Evolutionary conservation across 768 basidiomycete genomes (phyloP), one percentile per base, ranked within the genome.

Genomic region (Lactarius evosmus): DNA sequence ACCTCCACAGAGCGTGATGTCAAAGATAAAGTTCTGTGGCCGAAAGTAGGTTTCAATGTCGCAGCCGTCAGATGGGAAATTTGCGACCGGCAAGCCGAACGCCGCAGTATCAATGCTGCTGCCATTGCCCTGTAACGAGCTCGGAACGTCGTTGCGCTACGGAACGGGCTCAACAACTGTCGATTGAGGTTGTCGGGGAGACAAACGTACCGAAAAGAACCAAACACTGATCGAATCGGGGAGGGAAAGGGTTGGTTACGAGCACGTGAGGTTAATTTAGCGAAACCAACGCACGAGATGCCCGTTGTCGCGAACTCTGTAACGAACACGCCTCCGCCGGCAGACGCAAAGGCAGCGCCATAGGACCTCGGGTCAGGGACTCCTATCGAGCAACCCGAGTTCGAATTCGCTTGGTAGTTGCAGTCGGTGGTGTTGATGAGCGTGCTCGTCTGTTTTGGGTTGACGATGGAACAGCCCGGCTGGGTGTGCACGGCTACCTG

Each of bases 401-500:
- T 87, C 29, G 62, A 72, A 66, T 84, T 85, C 6, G 81, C 80
- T 6, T 74, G 70, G 70, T 80, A 82, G 22, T 82, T 79, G 70
- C 88, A 89, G 70, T 88, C 80, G 9, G 84, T 83, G 53, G 82
- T 82, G 67, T 79, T 78, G 65, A 86, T 71, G 8, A 83, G 70
- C 0, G 78, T 81, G 56, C 85, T 82, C 4, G 80, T 75, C 70
- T 86, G 80, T 2, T 76, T 74, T 1, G 83, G 79, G 40, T 77
- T 75, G 29, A 78, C 74, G 69, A 83, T 80, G 0, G 72, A 80
- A 73, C 88, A 88, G 5, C 85, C 84, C 0, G 82, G 73, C 44
- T 79, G 77, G 0, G 90, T 90, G 72, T 93, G 92, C 17, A 93
- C 76, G 0, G 92, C 80, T 80, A 88, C 85, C 71, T 89, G 87